phyloP scores from a whole-genome alignment of 2,329 filamentous ascomycete genomes.

The Cladophialophora exuberans region DNA sequence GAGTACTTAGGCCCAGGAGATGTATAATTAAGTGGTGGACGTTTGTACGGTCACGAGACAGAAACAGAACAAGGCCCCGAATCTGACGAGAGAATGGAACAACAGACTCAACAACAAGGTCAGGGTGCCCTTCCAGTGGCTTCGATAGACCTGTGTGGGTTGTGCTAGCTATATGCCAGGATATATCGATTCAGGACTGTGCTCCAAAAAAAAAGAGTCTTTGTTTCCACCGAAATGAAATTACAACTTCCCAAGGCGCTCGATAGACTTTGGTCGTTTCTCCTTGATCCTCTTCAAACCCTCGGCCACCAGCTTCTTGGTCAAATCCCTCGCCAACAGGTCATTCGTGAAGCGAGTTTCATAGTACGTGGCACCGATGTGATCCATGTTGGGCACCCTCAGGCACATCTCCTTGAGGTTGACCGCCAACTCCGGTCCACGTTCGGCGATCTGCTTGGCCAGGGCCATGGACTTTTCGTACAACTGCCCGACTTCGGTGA shows the following conservation, averaged over 20 bases:
- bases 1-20: no score
- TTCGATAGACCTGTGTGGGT: no score
- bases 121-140: no score
- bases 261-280: neutral
- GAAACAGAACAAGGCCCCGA: no score
- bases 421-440: neutral
- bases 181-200: no score
- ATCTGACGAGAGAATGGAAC: no score
- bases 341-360: constrained; percentile 7
- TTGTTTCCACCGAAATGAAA: no score
- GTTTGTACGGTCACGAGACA: no score
- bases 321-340: constrained; percentile 1
- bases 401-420: neutral
- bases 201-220: no score
- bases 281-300: constrained; percentile 4
- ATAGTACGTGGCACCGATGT: constrained; percentile 7
- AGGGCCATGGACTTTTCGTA: neutral
- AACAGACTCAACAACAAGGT: no score
- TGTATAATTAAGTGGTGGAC: no score
- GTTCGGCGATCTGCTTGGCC: neutral
- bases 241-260: neutral
- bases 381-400: constrained; percentile 7
- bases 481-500: neutral
- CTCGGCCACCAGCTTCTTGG: neutral
- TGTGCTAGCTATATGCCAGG: no score